phyloP scores from a whole-genome alignment of 805 yeast genomes.

The Zygotorulaspora sp. region DNA sequence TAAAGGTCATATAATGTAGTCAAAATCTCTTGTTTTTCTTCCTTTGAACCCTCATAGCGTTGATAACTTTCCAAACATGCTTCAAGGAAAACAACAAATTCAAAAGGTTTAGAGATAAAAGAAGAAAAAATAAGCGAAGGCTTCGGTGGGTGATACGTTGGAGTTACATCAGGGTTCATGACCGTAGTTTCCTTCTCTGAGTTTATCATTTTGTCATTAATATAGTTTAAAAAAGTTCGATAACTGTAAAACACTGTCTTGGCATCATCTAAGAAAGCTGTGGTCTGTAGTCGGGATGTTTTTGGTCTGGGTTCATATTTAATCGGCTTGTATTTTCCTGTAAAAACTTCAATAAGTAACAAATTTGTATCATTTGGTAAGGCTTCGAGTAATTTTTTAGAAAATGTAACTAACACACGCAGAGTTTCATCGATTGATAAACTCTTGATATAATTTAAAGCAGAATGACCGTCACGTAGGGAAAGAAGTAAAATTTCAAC shows the following conservation, averaged over 20 bases:
- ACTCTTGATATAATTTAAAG: conserved; percentile 62
- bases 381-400: conserved; percentile 58
- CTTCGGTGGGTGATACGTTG: conserved; percentile 86
- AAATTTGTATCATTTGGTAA: conserved; percentile 80
- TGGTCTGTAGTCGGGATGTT: conserved; percentile 1
- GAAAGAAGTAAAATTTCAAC: conserved; percentile 72
- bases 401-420: conserved; percentile 61
- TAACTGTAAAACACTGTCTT: conserved; percentile 46
- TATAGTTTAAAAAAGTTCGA: conserved; percentile 53
- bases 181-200: conserved; percentile 11
- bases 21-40: conserved; percentile 68
- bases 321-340: conserved; percentile 68
- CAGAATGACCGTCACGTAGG: conserved; percentile 52
- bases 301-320: conserved; percentile 13
- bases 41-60: conserved; percentile 59
- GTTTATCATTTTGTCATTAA: conserved; percentile 35
- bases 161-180: conserved; percentile 28
- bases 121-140: conserved; percentile 84
- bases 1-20: conserved; percentile 82
- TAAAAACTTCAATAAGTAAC: conserved; percentile 77
- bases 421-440: conserved; percentile 73
- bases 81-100: conserved; percentile 87
- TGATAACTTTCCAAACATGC: conserved; percentile 82
- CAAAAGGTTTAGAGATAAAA: conserved; percentile 78
- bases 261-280: conserved; percentile 13